Base-by-base conservation (phyloP, 1,284 basidiomycete genomes). In the Ceratobasidium sp. region DNA sequence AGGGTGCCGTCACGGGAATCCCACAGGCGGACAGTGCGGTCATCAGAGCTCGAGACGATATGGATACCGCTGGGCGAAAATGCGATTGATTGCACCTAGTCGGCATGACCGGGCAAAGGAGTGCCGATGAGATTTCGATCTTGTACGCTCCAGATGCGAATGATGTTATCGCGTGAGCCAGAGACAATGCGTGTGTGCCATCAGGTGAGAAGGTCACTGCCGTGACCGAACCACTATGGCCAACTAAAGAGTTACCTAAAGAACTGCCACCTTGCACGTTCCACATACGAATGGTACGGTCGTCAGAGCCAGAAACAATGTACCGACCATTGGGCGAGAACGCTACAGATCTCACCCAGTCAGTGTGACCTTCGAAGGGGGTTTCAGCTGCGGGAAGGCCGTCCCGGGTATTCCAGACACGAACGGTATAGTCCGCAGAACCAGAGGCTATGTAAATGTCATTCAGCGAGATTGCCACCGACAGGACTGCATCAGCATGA, bases 61-160 rank as follows among this genome's bases (percentile, higher is more conserved):
- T 49, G 47, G 8, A 10, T 8, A 7, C 58, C 49, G 32, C 55
- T 49, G 15, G 68, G 68, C 7, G 68, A 69, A 58, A 52, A 64
- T 17, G 49, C 58, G 3, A 64, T 38, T 5, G 68, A 69, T 20
- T 35, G n/a, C 15, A 64, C 58, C 32, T 42, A 34, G 13, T 13
- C 32, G 3, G 25, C 50, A 31, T 69, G 68, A 32, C 49, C 54
- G 54, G 54, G 13, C 13, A 57, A 32, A 25, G 34, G 22, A 12
- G 40, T 8, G 34, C 17, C 8, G 27, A 55, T 12, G 17, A 17
- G 13, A 4, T 3, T 15, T 13, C 58, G n/a, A 2, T 43, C 25
- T 3, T n/a, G 69, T 7, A 81, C 73, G 67, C 81, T 79, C 78
- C 80, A 82, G 31, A 81, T 72, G 71, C 80, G 80, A 67, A 82